Conservation (phyloP, 805 yeast genomes). For the Candida insectalens region DNA sequence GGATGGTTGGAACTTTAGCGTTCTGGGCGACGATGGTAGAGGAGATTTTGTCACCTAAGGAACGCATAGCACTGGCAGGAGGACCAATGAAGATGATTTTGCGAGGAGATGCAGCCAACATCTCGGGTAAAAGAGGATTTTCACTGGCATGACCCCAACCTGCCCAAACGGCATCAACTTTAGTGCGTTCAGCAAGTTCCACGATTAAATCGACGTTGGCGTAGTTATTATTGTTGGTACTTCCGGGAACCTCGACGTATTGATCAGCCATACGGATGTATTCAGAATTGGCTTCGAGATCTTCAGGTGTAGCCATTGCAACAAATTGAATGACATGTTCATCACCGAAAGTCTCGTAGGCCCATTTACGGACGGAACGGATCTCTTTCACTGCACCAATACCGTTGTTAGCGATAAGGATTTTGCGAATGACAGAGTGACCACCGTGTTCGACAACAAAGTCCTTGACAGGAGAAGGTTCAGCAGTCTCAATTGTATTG, state of each 20-base stretch:
- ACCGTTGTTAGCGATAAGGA: constrained; percentile 96
- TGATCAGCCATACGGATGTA: constrained; percentile 99
- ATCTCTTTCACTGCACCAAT: constrained; percentile 99
- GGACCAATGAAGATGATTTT: constrained; percentile 95
- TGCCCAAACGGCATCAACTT: constrained; percentile 99
- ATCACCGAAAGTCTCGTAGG: constrained; percentile 97
- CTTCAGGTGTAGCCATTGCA: constrained; percentile 99
- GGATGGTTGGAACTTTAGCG: constrained; percentile 96
- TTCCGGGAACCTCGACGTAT: constrained; percentile 97
- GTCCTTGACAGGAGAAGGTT: constrained; percentile 69
- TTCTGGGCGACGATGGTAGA: constrained; percentile 99
- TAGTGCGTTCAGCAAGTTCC: constrained; percentile 92
- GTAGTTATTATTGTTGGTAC: constrained; percentile 95
- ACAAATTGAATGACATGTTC: constrained; percentile 90
- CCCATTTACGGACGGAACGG: constrained; percentile 96
- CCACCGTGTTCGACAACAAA: constrained; percentile 83
- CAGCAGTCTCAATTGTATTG: constrained; percentile 68
- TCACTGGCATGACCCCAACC: constrained; percentile 99
- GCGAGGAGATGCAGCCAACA: constrained; percentile 85
- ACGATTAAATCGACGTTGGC: constrained; percentile 97
- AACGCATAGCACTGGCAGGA: constrained; percentile 98
- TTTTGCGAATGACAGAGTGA: constrained; percentile 85
- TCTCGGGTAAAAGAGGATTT: constrained; percentile 90
- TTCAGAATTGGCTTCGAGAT: constrained; percentile 92
- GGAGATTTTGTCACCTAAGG: constrained; percentile 97